Conservation (phyloP, 331 rosid genomes). For the Cucumis variabilis region DNA sequence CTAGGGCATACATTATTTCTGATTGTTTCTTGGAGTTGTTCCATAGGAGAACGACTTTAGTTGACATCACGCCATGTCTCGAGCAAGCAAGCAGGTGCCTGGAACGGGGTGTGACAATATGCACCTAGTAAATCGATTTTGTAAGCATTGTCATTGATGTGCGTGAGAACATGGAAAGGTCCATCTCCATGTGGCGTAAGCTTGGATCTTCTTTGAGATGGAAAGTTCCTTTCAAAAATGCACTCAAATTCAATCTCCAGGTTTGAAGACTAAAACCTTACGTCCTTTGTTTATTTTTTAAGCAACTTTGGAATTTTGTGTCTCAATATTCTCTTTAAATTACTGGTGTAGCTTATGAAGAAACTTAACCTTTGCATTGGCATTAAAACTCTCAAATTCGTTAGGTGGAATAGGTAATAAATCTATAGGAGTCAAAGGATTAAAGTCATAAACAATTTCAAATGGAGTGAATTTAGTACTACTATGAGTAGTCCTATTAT, state of each 20-base stretch:
- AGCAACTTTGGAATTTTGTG: background rate
- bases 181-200: background rate
- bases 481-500: background rate
- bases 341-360: background rate
- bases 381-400: background rate
- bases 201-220: background rate
- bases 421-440: too few species aligned
- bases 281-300: background rate
- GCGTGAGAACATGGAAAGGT: background rate
- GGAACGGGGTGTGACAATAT: too few species aligned
- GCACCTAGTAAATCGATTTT: background rate
- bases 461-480: background rate
- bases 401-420: too few species aligned
- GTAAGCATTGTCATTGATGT: background rate
- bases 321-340: background rate
- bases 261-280: background rate
- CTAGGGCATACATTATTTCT: too few species aligned
- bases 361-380: background rate
- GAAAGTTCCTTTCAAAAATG: background rate
- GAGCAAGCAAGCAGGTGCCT: too few species aligned
- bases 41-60: too few species aligned
- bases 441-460: background rate
- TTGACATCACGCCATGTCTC: too few species aligned
- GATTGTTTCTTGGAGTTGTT: too few species aligned
- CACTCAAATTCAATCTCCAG: background rate